phyloP scores from a whole-genome alignment of 202 grass and related monocot species.

The Panicum hallii region DNA sequence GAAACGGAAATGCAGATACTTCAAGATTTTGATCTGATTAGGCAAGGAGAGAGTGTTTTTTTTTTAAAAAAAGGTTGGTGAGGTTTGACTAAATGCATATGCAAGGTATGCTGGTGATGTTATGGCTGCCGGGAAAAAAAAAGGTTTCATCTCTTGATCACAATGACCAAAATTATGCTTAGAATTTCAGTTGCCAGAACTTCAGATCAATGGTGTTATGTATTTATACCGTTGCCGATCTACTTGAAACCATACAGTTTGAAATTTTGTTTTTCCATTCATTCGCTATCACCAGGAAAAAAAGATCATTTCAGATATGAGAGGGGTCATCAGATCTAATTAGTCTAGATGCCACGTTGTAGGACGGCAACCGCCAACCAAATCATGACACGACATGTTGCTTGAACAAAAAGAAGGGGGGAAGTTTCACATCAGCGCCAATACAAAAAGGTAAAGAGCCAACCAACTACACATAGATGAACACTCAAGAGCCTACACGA shows the following conservation, averaged over 20 bases:
- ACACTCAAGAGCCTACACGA: slow-evolving; percentile 9
- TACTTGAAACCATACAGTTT: neutral
- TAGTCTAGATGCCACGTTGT: neutral
- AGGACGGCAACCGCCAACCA: slow-evolving; percentile 40
- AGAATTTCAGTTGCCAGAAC: neutral
- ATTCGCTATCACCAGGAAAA: neutral
- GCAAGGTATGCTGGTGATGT: neutral
- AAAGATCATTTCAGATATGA: neutral
- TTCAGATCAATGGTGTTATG: neutral
- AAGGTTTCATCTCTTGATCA: neutral
- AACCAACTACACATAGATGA: slow-evolving; percentile 30
- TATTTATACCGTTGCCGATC: neutral
- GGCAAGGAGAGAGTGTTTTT: neutral
- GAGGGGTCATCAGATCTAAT: slow-evolving; percentile 32
- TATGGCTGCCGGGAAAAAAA: neutral
- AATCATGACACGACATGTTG: slow-evolving; percentile 37
- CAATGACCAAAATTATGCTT: neutral
- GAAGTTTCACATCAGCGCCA: slow-evolving; percentile 1
- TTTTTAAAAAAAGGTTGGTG: neutral
- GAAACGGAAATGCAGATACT: neutral
- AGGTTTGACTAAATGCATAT: neutral
- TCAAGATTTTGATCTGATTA: neutral
- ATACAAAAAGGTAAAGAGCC: slow-evolving; percentile 37
- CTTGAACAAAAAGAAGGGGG: slow-evolving; percentile 31
- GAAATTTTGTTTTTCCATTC: neutral